These are phyloP conservation scores for Sarocladium oryzae DNA, from an alignment of 2,329 filamentous ascomycete species.

Conservation along the genomic window DNA sequence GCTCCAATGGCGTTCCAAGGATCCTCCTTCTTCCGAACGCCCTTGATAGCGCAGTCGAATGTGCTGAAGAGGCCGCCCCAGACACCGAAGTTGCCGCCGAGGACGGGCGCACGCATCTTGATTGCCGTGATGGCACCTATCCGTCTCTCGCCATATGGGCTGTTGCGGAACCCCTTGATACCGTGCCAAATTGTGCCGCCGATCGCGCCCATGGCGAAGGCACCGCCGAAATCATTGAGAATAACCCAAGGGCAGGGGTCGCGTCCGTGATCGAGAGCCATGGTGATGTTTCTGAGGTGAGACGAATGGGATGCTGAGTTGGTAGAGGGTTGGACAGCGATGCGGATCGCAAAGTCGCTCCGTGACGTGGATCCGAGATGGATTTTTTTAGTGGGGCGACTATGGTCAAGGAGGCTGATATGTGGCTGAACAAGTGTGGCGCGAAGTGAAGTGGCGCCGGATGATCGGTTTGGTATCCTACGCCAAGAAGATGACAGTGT, in stretches of 20 bases:
- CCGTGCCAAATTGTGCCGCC: conserved; percentile 90
- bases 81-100: conserved; percentile 96
- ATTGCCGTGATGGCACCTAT: conserved; percentile 96
- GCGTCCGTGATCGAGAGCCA: conserved; percentile 77
- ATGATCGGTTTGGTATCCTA: neutral
- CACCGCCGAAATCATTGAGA: conserved; percentile 94
- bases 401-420: neutral
- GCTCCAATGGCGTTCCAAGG: conserved; percentile 97
- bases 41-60: conserved; percentile 96
- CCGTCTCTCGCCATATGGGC: conserved; percentile 85
- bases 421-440: neutral
- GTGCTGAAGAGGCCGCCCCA: conserved; percentile 96
- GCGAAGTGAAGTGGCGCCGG: neutral
- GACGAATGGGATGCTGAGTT: neutral
- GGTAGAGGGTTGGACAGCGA: conserved; percentile 1
- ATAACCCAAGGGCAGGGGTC: conserved; percentile 97
- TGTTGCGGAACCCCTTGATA: conserved; percentile 89
- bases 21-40: conserved; percentile 91
- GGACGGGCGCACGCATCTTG: conserved; percentile 91
- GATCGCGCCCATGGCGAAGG: conserved; percentile 87
- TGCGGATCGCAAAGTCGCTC: conserved; percentile 2
- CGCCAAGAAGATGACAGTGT: too few relatives aligned
- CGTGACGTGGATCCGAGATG: conserved; percentile 9
- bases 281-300: conserved; percentile 1
- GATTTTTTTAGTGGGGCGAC: conserved; percentile 9